These are phyloP conservation scores for Talaromyces wortmannii DNA, from an alignment of 495 filamentous ascomycete species.

Conservation along the genomic window DNA sequence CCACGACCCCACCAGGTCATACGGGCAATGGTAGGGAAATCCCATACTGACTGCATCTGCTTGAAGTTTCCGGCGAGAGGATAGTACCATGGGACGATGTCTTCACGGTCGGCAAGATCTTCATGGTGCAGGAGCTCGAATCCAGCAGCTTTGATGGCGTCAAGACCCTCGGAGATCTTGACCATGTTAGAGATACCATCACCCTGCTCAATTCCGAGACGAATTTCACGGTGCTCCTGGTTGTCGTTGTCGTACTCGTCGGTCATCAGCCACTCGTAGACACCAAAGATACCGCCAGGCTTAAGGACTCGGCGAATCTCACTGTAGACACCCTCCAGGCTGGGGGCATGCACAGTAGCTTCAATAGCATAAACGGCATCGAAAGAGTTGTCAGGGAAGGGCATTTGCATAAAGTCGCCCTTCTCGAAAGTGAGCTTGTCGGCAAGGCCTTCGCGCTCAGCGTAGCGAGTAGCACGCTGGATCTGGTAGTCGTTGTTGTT, in stretches of 20 bases:
- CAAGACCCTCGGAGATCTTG: conserved; percentile 71
- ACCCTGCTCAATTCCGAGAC: conserved; percentile 92
- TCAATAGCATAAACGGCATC: conserved; percentile 98
- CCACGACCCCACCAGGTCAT: conserved; percentile 85
- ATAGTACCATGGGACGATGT: conserved; percentile 90
- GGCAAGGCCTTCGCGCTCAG: conserved; percentile 70
- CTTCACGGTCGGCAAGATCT: conserved; percentile 78
- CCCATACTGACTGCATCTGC: conserved; percentile 72
- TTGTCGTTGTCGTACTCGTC: conserved; percentile 90
- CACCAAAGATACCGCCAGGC: conserved; percentile 92
- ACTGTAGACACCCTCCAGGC: conserved; percentile 88
- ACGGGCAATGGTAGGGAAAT: conserved; percentile 77
- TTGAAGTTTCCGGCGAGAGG: conserved; percentile 77
- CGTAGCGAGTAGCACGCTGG: conserved; percentile 83
- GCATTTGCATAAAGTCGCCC: conserved; percentile 99
- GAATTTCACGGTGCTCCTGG: conserved; percentile 80
- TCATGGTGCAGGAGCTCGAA: conserved; percentile 83
- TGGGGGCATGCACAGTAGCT: conserved; percentile 92
- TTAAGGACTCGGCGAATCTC: conserved; percentile 95
- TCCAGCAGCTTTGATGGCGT: conserved; percentile 82
- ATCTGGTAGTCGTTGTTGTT: conserved; percentile 99
- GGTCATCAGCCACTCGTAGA: conserved; percentile 99
- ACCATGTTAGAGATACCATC: conserved; percentile 99
- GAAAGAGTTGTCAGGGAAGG: conserved; percentile 83
- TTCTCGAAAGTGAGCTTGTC: conserved; percentile 84